phyloP scores from a whole-genome alignment of 257 asterid genomes.

The Plantago elongata region DNA sequence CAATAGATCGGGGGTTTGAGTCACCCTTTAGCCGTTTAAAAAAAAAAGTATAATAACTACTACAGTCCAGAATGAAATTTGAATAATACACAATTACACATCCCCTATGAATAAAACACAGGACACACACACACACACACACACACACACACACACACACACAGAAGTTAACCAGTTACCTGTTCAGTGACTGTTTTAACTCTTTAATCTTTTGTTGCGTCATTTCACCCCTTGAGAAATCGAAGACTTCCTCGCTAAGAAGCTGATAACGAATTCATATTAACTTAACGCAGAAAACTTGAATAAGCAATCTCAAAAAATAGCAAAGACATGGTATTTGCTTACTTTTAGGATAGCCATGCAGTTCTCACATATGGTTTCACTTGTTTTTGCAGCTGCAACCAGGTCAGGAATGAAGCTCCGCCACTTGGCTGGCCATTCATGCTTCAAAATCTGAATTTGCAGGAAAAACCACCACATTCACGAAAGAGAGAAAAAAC shows the following conservation, averaged over 20 bases:
- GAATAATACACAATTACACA: no score
- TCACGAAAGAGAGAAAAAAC: neutral
- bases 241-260: slow-evolving; percentile 98
- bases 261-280: slow-evolving; percentile 45
- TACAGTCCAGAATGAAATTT: no score
- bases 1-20: no score
- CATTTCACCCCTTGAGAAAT: slow-evolving; percentile 99
- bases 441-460: slow-evolving; percentile 91
- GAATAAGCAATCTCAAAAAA: slow-evolving; percentile 6
- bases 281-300: slow-evolving; percentile 10
- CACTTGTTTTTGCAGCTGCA: slow-evolving; percentile 95
- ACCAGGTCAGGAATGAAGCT: slow-evolving; percentile 94
- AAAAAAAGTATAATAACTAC: neutral
- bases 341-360: slow-evolving; percentile 90
- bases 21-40: no score
- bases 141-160: no score
- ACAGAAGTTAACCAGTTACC: slow-evolving; percentile 32
- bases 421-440: slow-evolving; percentile 95
- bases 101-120: no score
- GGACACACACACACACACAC: no score
- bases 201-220: slow-evolving; percentile 97
- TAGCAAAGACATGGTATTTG: slow-evolving; percentile 6
- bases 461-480: slow-evolving; percentile 9
- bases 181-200: slow-evolving; percentile 84
- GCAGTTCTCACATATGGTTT: slow-evolving; percentile 97